phyloP scores from a whole-genome alignment of 192 early-diverging fungal genomes.

The Coemansia sp. region DNA sequence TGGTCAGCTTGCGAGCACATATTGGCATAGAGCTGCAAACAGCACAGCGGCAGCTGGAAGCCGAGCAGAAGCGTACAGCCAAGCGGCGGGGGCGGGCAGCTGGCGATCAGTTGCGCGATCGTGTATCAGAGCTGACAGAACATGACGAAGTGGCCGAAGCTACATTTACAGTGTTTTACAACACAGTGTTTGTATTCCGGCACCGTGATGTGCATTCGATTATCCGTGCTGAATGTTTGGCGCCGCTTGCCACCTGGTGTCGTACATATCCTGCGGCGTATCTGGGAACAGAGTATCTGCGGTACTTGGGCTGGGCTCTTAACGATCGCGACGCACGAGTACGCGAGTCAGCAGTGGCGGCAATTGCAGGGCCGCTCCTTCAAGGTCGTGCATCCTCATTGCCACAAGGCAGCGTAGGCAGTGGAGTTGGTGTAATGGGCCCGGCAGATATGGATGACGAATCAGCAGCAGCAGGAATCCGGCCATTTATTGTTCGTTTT shows the following conservation, averaged over 20 bases:
- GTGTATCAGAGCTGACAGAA: constrained; percentile 45
- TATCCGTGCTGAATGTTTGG: constrained; percentile 82
- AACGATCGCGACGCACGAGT: constrained; percentile 75
- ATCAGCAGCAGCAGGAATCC: constrained; percentile 51
- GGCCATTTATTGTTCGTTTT: constrained; percentile 40
- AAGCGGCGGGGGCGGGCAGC: constrained; percentile 10
- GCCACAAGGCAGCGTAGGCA: constrained; percentile 65
- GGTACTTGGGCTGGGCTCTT: constrained; percentile 85
- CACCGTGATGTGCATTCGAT: constrained; percentile 82
- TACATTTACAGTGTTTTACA: constrained; percentile 72
- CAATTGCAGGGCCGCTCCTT: constrained; percentile 57
- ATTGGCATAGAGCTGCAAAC: constrained; percentile 61
- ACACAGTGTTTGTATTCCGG: constrained; percentile 84
- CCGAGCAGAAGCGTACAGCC: constrained; percentile 44
- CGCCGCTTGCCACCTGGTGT: constrained; percentile 80
- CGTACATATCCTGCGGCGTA: constrained; percentile 65
- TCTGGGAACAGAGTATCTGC: constrained; percentile 69
- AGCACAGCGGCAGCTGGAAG: constrained; percentile 67
- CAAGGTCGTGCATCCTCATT: constrained; percentile 56
- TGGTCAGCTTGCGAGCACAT: constrained; percentile 68
- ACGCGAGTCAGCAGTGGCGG: constrained; percentile 68
- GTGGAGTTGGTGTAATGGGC: constrained; percentile 75
- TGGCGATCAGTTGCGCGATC: constrained; percentile 18
- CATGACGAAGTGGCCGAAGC: constrained; percentile 61
- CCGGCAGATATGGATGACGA: constrained; percentile 58